Evolutionary conservation across 805 yeast species (phyloP), one percentile per base, ranked within the genome.

Genomic region (Starmerella sirachaensis): DNA sequence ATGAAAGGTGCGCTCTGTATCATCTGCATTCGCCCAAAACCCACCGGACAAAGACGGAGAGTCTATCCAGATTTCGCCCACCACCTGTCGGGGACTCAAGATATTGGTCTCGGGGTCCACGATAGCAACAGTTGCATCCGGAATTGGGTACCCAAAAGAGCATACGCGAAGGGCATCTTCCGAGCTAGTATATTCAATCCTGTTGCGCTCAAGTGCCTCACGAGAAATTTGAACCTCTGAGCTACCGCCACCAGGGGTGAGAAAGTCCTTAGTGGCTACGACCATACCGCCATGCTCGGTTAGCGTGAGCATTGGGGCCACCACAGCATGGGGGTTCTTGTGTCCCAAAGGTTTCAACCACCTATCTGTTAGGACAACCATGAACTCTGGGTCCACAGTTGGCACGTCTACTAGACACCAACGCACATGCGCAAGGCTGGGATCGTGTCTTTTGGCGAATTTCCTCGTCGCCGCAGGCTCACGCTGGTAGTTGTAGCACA

Each of bases 51-150:
- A 60, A 43, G 93, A 80, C 1, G 88, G 88, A 29, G 93, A 78
- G 51, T 86, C 95, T n/a, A 91, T 81, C 97, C 97, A 91, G 23
- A 91, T 77, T 57, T 91, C 99, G 19, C 98, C 98, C 12, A 91
- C 82, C 45, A 79, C 83, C 52, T 81, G 72, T 33, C 70, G 77
- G 2, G 76, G 74, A 4, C 83, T 80, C 13, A 91, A 61, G 2
- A 76, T 64, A 25, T 77, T 70, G 41, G 88, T 83, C 43, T 91
- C 97, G 0, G 97, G 97, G 54, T 93, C 85, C 0, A 91, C 97
- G 20, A 91, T 73, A 0, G 96, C 96, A 22, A 88, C 57, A 0
- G 93, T 82, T 0, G 96, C 88, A 61, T 88, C 95, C 0, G 96
- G 95, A 2, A 91, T 58, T 1, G 98, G 97, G 52, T 69, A 84